These are phyloP conservation scores for Lepiota brunneoincarnata DNA, from an alignment of 768 basidiomycete genomes.

Conservation along the genomic window DNA sequence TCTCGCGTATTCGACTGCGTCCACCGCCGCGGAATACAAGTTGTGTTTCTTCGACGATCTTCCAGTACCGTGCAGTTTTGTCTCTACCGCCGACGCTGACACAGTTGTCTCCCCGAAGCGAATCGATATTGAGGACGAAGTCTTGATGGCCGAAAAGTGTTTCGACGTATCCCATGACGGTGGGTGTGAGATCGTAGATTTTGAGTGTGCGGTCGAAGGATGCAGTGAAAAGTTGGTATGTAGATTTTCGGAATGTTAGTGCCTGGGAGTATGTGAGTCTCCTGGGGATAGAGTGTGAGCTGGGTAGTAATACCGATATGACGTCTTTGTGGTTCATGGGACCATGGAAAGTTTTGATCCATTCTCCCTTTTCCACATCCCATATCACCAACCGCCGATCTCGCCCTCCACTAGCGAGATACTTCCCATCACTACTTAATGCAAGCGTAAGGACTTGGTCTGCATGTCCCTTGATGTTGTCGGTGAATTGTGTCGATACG, in stretches of 20 bases:
- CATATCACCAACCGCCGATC: conserved; percentile 84
- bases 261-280: conserved; percentile 35
- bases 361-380: conserved; percentile 73
- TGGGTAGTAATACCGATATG: conserved; percentile 29
- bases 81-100: conserved; percentile 89
- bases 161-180: conserved; percentile 90
- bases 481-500: conserved; percentile 37
- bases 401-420: conserved; percentile 83
- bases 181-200: conserved; percentile 68
- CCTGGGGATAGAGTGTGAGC: conserved; percentile 1
- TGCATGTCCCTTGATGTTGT: conserved; percentile 69
- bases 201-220: conserved; percentile 90
- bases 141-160: conserved; percentile 98
- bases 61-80: conserved; percentile 93
- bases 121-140: conserved; percentile 70
- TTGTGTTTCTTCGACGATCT: conserved; percentile 92
- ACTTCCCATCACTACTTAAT: conserved; percentile 79
- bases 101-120: conserved; percentile 79
- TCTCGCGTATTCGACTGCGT: conserved; percentile 72
- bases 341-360: conserved; percentile 81
- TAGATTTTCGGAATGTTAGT: conserved; percentile 74
- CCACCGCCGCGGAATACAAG: conserved; percentile 97
- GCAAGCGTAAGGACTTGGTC: conserved; percentile 86
- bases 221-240: conserved; percentile 70
- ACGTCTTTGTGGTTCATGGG: conserved; percentile 60